phyloP scores from a whole-genome alignment of 345 rosid species.

The Boechera retrofracta region DNA sequence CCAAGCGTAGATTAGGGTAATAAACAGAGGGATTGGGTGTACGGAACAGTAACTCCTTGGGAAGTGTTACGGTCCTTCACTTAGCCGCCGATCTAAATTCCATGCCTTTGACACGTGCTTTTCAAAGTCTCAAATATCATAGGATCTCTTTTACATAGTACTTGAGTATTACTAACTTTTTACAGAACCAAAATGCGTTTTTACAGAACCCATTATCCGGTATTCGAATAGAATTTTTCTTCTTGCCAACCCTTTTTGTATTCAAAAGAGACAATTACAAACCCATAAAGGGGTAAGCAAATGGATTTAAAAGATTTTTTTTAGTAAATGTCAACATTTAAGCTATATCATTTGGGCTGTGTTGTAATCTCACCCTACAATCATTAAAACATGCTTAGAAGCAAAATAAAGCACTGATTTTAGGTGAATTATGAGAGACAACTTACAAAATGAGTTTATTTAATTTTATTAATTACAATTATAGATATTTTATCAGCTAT shows the following conservation, averaged over 20 bases:
- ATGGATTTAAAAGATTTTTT: not conserved
- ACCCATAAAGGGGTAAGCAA: not conserved
- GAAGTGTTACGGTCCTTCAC: slow-evolving; percentile 34
- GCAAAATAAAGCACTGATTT: slow-evolving; percentile 56
- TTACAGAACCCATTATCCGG: not conserved
- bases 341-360: not conserved
- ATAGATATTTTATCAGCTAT: not conserved
- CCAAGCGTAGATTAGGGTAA: slow-evolving; percentile 1
- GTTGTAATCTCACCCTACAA: slow-evolving; percentile 48
- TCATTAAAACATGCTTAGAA: slow-evolving; percentile 93
- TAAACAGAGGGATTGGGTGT: slow-evolving; percentile 7
- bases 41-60: slow-evolving; percentile 26
- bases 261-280: not conserved
- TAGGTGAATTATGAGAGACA: slow-evolving; percentile 18
- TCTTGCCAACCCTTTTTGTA: not conserved
- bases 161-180: not conserved
- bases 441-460: not conserved
- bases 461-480: not conserved
- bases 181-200: not conserved
- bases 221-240: not conserved
- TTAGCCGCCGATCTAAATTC: slow-evolving; percentile 30
- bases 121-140: not conserved
- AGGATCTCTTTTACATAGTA: not conserved
- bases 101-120: slow-evolving; percentile 36
- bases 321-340: not conserved